Percentiles rank a stretch among this genome's conserved stretches.
Evolutionary conservation across 1,284 basidiomycete species (phyloP).

Genomic region (Xanthoconium separans): DNA sequence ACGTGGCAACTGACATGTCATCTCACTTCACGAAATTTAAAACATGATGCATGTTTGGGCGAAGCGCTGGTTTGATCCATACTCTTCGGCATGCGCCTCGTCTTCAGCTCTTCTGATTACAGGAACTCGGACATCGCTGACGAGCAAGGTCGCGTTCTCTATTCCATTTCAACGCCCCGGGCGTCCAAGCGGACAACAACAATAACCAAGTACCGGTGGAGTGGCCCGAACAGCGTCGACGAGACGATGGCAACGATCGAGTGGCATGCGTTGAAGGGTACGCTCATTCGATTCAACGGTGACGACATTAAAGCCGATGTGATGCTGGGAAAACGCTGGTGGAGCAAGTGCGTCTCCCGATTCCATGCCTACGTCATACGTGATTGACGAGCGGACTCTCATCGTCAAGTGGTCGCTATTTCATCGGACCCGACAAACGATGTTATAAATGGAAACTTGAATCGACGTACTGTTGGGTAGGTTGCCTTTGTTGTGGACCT

Average conservation of each 20-base stretch:
- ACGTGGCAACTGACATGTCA: no score
- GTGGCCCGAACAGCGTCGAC: conserved; percentile 20
- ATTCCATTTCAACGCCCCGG: conserved; percentile 24
- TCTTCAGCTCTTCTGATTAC: conserved; percentile 24
- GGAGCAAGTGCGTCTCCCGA: conserved; percentile 20
- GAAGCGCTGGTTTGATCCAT: background rate
- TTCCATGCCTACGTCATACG: background rate
- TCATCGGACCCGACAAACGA: conserved; percentile 27
- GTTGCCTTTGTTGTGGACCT: background rate
- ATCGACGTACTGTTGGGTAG: conserved; percentile 23
- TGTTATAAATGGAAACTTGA: conserved; percentile 33
- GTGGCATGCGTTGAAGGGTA: conserved; percentile 26
- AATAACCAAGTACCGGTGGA: conserved; percentile 27
- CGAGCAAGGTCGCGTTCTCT: conserved; percentile 18
- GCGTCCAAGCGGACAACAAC: conserved; percentile 25
- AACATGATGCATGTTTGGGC: no score
- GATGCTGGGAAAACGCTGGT: conserved; percentile 26
- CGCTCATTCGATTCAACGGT: conserved; percentile 26
- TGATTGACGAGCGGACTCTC: background rate
- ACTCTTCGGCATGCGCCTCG: conserved; percentile 16
- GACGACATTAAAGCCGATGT: conserved; percentile 17
- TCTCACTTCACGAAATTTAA: no score
- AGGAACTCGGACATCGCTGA: conserved; percentile 25
- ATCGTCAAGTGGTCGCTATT: conserved; percentile 25
- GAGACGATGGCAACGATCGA: conserved; percentile 30